These are phyloP conservation scores for Canavalia gladiata DNA, from an alignment of 306 rosid genomes.

Conservation along the genomic window DNA sequence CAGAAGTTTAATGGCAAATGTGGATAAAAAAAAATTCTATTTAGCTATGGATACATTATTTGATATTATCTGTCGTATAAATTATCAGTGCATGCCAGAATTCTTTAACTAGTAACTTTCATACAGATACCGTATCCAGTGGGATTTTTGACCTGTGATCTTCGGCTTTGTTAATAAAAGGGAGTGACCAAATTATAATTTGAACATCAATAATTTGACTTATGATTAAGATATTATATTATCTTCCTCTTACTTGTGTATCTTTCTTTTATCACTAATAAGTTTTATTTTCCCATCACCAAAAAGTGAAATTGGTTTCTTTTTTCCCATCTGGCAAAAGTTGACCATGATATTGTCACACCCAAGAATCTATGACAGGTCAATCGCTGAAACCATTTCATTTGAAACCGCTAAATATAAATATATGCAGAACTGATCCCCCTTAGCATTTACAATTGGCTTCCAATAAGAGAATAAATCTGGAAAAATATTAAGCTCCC, in stretches of 20 bases:
- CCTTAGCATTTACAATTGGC: slow-evolving; percentile 29
- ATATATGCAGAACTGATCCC: slow-evolving; percentile 7
- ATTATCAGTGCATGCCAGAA: slow-evolving; percentile 2
- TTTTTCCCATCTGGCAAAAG: slow-evolving; percentile 24
- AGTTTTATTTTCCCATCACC: slow-evolving; percentile 13
- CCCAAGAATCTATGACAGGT: slow-evolving; percentile 9
- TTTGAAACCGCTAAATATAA: slow-evolving; percentile 33
- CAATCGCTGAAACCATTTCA: slow-evolving; percentile 24
- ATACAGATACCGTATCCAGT: slow-evolving; percentile 15
- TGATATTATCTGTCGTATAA: slow-evolving; percentile 4
- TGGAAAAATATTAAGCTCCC: slow-evolving; percentile 13
- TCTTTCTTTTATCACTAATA: slow-evolving; percentile 8
- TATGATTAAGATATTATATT: slow-evolving; percentile 8
- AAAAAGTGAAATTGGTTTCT: neutral
- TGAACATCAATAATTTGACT: slow-evolving; percentile 21
- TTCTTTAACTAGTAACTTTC: slow-evolving; percentile 22
- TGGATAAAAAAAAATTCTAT: slow-evolving; percentile 17
- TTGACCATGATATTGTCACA: slow-evolving; percentile 10
- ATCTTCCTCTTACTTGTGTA: slow-evolving; percentile 7
- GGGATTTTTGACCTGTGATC: neutral
- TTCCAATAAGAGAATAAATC: slow-evolving; percentile 10
- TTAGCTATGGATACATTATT: slow-evolving; percentile 15
- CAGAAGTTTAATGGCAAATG: slow-evolving; percentile 30
- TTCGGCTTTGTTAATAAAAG: slow-evolving; percentile 7
- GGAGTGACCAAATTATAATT: slow-evolving; percentile 16